These are phyloP conservation scores for Balansia obtecta DNA, from an alignment of 2,329 filamentous ascomycete species.

Conservation along the genomic window DNA sequence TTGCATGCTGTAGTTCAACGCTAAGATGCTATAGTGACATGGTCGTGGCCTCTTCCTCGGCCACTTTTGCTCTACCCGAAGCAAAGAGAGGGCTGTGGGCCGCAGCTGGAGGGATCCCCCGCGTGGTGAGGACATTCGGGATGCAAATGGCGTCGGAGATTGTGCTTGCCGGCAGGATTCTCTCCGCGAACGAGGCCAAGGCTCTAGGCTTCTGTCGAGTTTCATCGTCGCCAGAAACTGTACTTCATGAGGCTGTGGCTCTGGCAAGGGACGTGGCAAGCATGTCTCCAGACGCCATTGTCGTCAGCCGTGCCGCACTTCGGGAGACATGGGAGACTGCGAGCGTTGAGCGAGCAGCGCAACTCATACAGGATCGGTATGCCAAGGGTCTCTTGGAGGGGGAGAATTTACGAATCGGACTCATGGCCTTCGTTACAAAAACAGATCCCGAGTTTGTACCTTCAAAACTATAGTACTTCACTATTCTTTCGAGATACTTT, in stretches of 20 bases:
- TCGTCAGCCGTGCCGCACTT: constrained; percentile 26
- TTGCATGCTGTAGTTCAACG: too few relatives aligned
- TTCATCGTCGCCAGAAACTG: constrained; percentile 25
- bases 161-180: constrained; percentile 32
- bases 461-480: constrained; percentile 27
- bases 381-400: constrained; percentile 25
- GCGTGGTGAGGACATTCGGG: constrained; percentile 32
- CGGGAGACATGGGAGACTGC: constrained; percentile 26
- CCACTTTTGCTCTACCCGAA: constrained; percentile 40
- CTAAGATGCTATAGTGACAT: constrained; percentile 26
- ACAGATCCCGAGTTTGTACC: constrained; percentile 34
- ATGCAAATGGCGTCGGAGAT: constrained; percentile 37
- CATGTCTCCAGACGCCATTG: constrained; percentile 24
- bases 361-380: constrained; percentile 29
- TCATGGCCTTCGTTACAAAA: constrained; percentile 39
- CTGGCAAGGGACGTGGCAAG: constrained; percentile 22
- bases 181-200: constrained; percentile 27
- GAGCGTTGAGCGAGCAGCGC: constrained; percentile 26
- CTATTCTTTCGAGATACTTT: too few relatives aligned
- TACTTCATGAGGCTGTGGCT: constrained; percentile 23
- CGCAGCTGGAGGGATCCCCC: constrained; percentile 37
- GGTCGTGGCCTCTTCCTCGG: constrained; percentile 37
- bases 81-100: constrained; percentile 41
- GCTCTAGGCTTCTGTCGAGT: constrained; percentile 15
- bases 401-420: constrained; percentile 35